Base-by-base conservation (phyloP, 1,284 basidiomycete genomes). In the Gymnopus androsaceus region DNA sequence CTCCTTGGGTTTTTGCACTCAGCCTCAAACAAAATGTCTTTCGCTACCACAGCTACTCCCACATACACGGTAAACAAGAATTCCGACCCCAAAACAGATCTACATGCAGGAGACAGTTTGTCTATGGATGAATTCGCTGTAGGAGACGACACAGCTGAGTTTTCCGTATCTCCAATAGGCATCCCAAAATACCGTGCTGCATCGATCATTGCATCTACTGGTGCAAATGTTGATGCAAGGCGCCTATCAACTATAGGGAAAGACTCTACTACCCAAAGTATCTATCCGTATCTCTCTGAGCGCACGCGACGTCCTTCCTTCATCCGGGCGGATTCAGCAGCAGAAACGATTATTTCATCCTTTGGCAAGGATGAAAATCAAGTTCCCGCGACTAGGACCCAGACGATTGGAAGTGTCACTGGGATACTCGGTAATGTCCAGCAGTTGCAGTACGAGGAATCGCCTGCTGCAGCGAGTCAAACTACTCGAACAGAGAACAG, bases 291-390 rank as follows among this genome's bases (percentile, higher is more conserved):
- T 40, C 37, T 51, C 4, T 51, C 25, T 1, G 49, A 51, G 31
- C 14, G 49, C 3, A 41, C 27, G 27, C 36, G 49, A 14, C 49
- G 49, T 19, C 49, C 49, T 21, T 51, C 49, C 4, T 21, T 40
- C 38, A 30, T 51, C 23, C 19, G 37, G 7, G 30, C 31, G 12
- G 27, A 38, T 12, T 46, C 38, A 8, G 51, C 48, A n/a, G 44
- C 37, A 21, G 57, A 52, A 17, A 49, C 46, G 4, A 48, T 46
- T 33, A 19, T 33, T 1, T 27, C 23, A 17, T 33, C 52, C 21
- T 38, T 51, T 15, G 27, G 46, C 23, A 53, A 44, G 50, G 42
- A 57, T 59, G 2, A 62, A 63, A 44, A 59, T 58, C 25, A 62
- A 63, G 42, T 60, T 58, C 25, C 57, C 44, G 21, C 28, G 44